A percentile compares a stretch with the other conserved stretches of the same genome.
Conservation (phyloP, 2,329 filamentous ascomycete species). For the Diaporthe destruens region DNA sequence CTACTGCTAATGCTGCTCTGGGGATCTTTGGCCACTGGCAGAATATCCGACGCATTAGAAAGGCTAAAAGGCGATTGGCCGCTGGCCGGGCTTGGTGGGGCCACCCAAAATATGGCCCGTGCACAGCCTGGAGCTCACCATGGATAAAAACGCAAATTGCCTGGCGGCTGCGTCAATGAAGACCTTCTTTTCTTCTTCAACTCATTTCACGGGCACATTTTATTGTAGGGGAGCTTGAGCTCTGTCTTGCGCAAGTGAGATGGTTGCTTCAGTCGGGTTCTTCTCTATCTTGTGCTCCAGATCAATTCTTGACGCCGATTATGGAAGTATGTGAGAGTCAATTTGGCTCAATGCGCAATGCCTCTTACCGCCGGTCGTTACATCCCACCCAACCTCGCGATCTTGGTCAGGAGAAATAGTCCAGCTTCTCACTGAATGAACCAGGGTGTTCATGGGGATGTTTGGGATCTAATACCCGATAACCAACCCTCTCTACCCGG, state of each 20-base stretch:
- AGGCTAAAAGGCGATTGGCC: slow-evolving; percentile 33
- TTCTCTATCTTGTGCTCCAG: slow-evolving; percentile 81
- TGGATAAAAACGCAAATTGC: slow-evolving; percentile 41
- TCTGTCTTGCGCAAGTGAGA: slow-evolving; percentile 53
- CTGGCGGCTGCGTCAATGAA: slow-evolving; percentile 43
- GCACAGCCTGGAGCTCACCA: slow-evolving; percentile 26
- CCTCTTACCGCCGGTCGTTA: slow-evolving; percentile 82
- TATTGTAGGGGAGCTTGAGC: slow-evolving; percentile 79
- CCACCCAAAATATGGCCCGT: neutral
- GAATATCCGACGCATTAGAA: slow-evolving; percentile 37
- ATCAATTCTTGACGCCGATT: slow-evolving; percentile 73
- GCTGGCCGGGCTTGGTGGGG: slow-evolving; percentile 2
- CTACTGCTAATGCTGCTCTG: slow-evolving; percentile 29
- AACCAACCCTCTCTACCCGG: neutral
- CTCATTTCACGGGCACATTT: slow-evolving; percentile 77
- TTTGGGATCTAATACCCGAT: neutral
- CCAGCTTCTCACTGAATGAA: neutral
- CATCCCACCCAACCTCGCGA: slow-evolving; percentile 55
- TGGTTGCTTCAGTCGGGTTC: slow-evolving; percentile 69
- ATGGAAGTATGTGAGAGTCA: slow-evolving; percentile 76
- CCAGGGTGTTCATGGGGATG: neutral
- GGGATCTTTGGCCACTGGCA: slow-evolving; percentile 37
- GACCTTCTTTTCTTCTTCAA: slow-evolving; percentile 57
- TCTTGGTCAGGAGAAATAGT: neutral
- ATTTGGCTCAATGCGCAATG: slow-evolving; percentile 69